A percentile compares a stretch with the other conserved stretches of the same genome.
phyloP scores from a whole-genome alignment of 495 filamentous ascomycete species.

The Penicillium longicatenatum region DNA sequence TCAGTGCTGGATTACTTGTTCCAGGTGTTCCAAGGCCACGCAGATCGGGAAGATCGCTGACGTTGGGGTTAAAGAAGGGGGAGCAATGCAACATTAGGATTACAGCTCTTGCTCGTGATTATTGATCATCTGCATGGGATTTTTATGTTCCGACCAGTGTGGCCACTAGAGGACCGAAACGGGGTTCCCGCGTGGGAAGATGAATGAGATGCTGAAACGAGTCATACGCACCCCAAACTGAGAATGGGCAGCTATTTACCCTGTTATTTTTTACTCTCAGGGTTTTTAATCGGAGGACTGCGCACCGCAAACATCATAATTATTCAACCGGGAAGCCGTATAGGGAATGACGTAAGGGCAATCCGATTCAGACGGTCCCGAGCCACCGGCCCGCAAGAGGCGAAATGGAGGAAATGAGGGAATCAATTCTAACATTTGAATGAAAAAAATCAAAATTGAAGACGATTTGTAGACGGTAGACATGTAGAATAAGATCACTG shows the following conservation, averaged over 20 bases:
- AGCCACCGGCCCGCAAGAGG: conserved; percentile 21
- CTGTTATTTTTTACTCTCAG: not conserved
- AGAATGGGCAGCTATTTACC: not conserved
- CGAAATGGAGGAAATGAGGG: not conserved
- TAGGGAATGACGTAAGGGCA: conserved; percentile 30
- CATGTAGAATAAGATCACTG: not conserved
- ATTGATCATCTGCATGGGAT: not conserved
- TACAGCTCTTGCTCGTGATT: not conserved
- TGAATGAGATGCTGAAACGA: not conserved
- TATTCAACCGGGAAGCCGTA: conserved; percentile 26
- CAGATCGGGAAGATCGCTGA: conserved; percentile 36
- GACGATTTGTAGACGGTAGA: not conserved
- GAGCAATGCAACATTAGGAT: not conserved
- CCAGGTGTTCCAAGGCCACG: conserved; percentile 20
- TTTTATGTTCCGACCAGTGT: not conserved
- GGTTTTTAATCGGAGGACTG: not conserved
- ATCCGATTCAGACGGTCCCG: conserved; percentile 12
- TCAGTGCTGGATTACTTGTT: conserved; percentile 6
- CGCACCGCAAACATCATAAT: conserved; percentile 19
- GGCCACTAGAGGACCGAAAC: conserved; percentile 3
- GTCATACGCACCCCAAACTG: not conserved
- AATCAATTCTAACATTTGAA: not conserved
- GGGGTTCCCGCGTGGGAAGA: not conserved
- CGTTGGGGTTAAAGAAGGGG: conserved; percentile 21
- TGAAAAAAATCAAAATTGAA: not conserved